phyloP scores from a whole-genome alignment of 345 rosid genomes.

The sweet orange (Citrus sinensis) region DVS_A1.0 CM039161.1:18999001-18999500 shows the following conservation, averaged over 20 bases:
- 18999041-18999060: no score
- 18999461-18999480: constrained; percentile 89
- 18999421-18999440: constrained; percentile 95
- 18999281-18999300: constrained; percentile 29
- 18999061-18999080: no score
- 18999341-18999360: constrained; percentile 60
- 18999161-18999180: neutral
- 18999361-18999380: constrained; percentile 54
- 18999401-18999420: constrained; percentile 79
- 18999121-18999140: neutral
- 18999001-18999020: no score
- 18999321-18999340: constrained; percentile 42
- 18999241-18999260: neutral
- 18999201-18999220: neutral
- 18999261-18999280: constrained; percentile 17
- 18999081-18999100: neutral
- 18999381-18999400: constrained; percentile 49
- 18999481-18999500: constrained; percentile 26
- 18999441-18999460: constrained; percentile 83
- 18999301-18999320: constrained; percentile 46
- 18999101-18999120: neutral
- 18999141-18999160: neutral
- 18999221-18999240: neutral
- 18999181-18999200: neutral
- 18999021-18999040: no score